phyloP scores from a whole-genome alignment of 2,329 filamentous ascomycete species.

The Thielaviopsis populi region DNA sequence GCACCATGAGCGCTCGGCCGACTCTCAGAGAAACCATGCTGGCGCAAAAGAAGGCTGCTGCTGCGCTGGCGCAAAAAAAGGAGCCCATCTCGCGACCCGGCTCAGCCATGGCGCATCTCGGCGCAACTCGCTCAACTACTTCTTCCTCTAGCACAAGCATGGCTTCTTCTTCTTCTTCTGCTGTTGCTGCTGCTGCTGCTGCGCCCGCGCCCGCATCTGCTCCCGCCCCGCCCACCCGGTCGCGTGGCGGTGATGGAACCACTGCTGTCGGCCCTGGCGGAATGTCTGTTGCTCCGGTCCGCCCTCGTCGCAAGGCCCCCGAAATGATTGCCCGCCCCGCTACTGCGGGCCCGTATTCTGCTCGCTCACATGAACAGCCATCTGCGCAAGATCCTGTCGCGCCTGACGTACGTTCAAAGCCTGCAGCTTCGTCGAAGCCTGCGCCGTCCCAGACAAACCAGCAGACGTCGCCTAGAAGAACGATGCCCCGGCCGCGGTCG shows the following conservation, averaged over 20 bases:
- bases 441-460: slow-evolving; percentile 24
- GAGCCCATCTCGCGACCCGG: slow-evolving; percentile 43
- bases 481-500: slow-evolving; percentile 27
- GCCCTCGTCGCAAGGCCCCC: slow-evolving; percentile 42
- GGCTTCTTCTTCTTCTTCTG: slow-evolving; percentile 20
- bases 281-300: slow-evolving; percentile 49
- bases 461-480: slow-evolving; percentile 38
- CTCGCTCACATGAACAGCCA: slow-evolving; percentile 35
- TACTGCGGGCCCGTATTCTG: slow-evolving; percentile 50
- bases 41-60: slow-evolving; percentile 56
- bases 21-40: slow-evolving; percentile 72
- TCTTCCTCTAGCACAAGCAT: slow-evolving; percentile 25
- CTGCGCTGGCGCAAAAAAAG: slow-evolving; percentile 32
- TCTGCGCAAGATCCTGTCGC: slow-evolving; percentile 24
- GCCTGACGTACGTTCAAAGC: slow-evolving; percentile 30
- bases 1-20: slow-evolving; percentile 44
- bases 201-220: slow-evolving; percentile 10
- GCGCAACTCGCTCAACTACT: slow-evolving; percentile 31
- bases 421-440: slow-evolving; percentile 29
- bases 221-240: slow-evolving; percentile 20
- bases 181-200: slow-evolving; percentile 15
- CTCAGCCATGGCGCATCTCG: slow-evolving; percentile 49
- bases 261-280: slow-evolving; percentile 37
- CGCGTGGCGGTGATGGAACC: slow-evolving; percentile 25
- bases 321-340: slow-evolving; percentile 45